A percentile compares a stretch with the other conserved stretches of the same genome.
These are phyloP conservation scores for Exophiala dermatitidis DNA, from an alignment of 2,329 filamentous ascomycete species.

Conservation along the genomic window DNA sequence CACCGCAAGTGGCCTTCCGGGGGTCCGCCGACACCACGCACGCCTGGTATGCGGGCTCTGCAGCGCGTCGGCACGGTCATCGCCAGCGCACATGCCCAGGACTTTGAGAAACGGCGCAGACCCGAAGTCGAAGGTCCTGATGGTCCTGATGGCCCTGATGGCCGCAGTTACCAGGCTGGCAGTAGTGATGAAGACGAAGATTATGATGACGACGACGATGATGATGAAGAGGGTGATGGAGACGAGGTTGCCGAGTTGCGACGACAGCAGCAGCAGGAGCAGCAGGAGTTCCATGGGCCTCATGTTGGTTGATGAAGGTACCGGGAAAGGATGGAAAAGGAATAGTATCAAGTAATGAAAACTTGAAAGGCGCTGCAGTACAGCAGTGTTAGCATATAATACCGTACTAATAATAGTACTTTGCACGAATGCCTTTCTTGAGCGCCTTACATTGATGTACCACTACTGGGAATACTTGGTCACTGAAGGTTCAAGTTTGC, in stretches of 20 bases:
- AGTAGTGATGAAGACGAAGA: conserved; percentile 9
- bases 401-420: too few relatives aligned
- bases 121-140: conserved; percentile 37
- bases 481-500: too few relatives aligned
- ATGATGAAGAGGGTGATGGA: conserved; percentile 2
- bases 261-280: conserved; percentile 4
- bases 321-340: too few relatives aligned
- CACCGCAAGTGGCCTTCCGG: conserved; percentile 26
- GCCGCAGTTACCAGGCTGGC: neutral
- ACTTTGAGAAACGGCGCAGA: conserved; percentile 75
- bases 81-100: conserved; percentile 76
- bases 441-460: too few relatives aligned
- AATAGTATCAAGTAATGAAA: too few relatives aligned
- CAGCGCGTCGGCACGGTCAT: conserved; percentile 60
- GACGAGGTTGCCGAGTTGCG: conserved; percentile 11
- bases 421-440: too few relatives aligned
- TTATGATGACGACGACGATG: conserved; percentile 3
- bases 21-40: conserved; percentile 23
- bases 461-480: too few relatives aligned
- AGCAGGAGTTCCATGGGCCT: neutral
- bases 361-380: too few relatives aligned
- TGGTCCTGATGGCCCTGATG: conserved; percentile 31
- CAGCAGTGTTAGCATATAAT: too few relatives aligned
- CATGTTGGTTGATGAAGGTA: neutral
- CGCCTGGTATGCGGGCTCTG: conserved; percentile 30